Percentiles rank a stretch among this genome's conserved stretches.
phyloP scores from a whole-genome alignment of 805 yeast genomes.

The Candida maesae region DNA sequence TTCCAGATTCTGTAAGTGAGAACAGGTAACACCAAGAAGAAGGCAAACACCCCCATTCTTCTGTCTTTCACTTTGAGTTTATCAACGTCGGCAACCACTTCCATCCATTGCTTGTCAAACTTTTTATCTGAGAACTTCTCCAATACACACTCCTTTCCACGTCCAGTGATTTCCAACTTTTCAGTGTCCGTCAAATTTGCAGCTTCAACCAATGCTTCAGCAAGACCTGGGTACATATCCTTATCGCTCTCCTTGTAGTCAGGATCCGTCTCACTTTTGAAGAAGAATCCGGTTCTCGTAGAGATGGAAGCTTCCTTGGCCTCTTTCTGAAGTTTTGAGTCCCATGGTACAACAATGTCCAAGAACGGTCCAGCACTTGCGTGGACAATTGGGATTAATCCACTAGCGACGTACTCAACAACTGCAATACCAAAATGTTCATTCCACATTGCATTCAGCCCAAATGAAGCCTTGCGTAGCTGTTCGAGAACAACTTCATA shows the following conservation, averaged over 20 bases:
- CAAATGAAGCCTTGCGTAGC: conserved; percentile 58
- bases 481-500: conserved; percentile 56
- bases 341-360: conserved; percentile 74
- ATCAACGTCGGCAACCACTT: conserved; percentile 16
- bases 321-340: conserved; percentile 28
- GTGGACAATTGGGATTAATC: conserved; percentile 84
- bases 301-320: conserved; percentile 30
- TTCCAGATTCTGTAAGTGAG: background rate
- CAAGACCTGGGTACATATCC: conserved; percentile 42
- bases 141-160: conserved; percentile 43
- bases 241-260: conserved; percentile 41
- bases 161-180: conserved; percentile 38
- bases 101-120: conserved; percentile 56
- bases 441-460: conserved; percentile 98
- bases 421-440: conserved; percentile 98
- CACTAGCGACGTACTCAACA: conserved; percentile 86
- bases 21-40: conserved; percentile 1
- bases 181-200: conserved; percentile 36
- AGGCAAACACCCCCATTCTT: conserved; percentile 8
- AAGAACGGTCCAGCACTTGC: conserved; percentile 93
- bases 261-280: conserved; percentile 67
- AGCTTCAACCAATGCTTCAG: conserved; percentile 44
- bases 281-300: conserved; percentile 73
- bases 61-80: conserved; percentile 4
- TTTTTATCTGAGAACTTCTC: conserved; percentile 58